These are phyloP conservation scores for Mycogone perniciosa DNA, from an alignment of 2,329 filamentous ascomycete genomes.

Conservation along the genomic window DNA sequence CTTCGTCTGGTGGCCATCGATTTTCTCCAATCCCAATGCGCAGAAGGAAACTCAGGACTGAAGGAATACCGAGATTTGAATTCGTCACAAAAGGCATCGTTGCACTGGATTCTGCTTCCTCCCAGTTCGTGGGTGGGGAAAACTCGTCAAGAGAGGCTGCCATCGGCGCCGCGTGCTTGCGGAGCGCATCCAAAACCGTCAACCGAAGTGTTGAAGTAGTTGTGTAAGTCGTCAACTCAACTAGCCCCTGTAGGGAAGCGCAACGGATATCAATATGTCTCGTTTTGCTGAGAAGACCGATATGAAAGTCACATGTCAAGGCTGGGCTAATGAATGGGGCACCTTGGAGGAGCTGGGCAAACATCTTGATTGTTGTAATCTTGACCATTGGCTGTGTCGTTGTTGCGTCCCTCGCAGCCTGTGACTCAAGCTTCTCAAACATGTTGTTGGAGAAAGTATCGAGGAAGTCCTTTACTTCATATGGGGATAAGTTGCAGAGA, in stretches of 20 bases:
- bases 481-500: constrained; percentile 18
- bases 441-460: constrained; percentile 22
- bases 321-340: constrained; percentile 21
- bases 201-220: constrained; percentile 5
- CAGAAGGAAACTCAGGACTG: neutral
- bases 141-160: constrained; percentile 5
- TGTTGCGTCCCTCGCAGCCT: neutral
- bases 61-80: neutral
- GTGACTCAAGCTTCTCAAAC: constrained; percentile 22
- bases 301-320: constrained; percentile 24
- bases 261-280: constrained; percentile 28
- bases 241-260: constrained; percentile 24
- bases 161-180: neutral
- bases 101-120: neutral
- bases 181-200: neutral
- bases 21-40: neutral
- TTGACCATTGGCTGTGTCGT: constrained; percentile 22
- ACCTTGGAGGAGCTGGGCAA: constrained; percentile 27
- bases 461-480: constrained; percentile 22
- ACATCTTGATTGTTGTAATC: constrained; percentile 32
- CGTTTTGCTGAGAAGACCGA: constrained; percentile 23
- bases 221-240: constrained; percentile 17
- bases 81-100: constrained; percentile 1
- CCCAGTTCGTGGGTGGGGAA: neutral
- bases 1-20: neutral